A percentile compares a stretch with the other conserved stretches of the same genome.
phyloP scores from a whole-genome alignment of 768 basidiomycete species.

The Suillus subalutaceus region DNA sequence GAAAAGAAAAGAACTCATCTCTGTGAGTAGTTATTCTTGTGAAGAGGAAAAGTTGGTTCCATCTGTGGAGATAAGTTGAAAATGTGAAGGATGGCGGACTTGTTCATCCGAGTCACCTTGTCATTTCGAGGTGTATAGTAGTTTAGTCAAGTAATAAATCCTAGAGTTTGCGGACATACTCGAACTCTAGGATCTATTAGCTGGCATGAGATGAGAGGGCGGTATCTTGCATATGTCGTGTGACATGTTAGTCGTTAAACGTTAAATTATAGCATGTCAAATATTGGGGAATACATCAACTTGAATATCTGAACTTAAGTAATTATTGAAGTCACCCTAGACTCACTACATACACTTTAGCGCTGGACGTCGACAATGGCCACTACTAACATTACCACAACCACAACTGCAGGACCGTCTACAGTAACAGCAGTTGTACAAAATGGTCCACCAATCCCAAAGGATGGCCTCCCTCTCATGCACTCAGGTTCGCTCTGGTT shows the following conservation, averaged over 20 bases:
- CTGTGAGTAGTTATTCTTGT: too few relatives aligned
- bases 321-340: not conserved
- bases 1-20: too few relatives aligned
- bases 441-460: conserved; percentile 20
- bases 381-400: not conserved
- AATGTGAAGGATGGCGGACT: too few relatives aligned
- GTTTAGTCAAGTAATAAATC: too few relatives aligned
- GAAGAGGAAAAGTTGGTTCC: too few relatives aligned
- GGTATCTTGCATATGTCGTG: not conserved
- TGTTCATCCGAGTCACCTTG: too few relatives aligned
- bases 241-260: not conserved
- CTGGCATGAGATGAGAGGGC: not conserved
- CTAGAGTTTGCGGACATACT: not conserved
- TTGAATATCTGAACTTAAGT: too few relatives aligned
- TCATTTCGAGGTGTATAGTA: too few relatives aligned
- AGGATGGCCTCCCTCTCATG: conserved; percentile 42
- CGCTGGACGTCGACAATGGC: conserved; percentile 4
- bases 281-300: too few relatives aligned
- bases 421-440: not conserved
- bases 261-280: not conserved
- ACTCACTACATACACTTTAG: not conserved
- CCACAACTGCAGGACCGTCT: conserved; percentile 3
- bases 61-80: too few relatives aligned
- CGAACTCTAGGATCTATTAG: too few relatives aligned
- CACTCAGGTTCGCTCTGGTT: conserved; percentile 35